phyloP scores from a whole-genome alignment of 202 grass and related monocot genomes.

The Eragrostis tef region DNA sequence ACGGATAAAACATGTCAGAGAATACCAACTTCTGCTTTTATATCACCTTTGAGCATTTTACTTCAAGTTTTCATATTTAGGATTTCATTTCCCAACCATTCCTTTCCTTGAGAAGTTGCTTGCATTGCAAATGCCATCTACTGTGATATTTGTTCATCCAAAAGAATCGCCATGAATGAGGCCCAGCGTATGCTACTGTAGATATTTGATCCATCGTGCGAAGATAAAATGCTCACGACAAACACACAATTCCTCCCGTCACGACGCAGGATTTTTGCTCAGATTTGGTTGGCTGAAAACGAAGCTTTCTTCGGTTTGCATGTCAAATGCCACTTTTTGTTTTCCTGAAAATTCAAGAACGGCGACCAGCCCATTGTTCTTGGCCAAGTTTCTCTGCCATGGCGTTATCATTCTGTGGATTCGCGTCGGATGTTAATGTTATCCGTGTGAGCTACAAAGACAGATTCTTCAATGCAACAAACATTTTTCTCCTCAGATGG shows the following conservation, averaged over 20 bases:
- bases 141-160: slow-evolving; percentile 36
- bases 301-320: not conserved
- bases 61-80: not conserved
- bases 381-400: slow-evolving; percentile 2
- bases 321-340: not conserved
- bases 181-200: slow-evolving; percentile 6
- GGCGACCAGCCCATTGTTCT: slow-evolving; percentile 19
- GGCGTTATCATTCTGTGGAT: slow-evolving; percentile 27
- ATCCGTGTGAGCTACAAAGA: not conserved
- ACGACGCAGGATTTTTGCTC: not conserved
- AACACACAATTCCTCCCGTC: not conserved
- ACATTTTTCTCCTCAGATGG: not conserved
- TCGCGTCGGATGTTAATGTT: slow-evolving; percentile 39
- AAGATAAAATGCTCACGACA: not conserved
- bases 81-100: not conserved
- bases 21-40: not conserved
- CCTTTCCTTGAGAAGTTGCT: not conserved
- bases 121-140: no score
- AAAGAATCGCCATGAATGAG: not conserved
- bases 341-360: not conserved
- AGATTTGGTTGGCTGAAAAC: not conserved
- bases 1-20: no score
- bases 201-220: slow-evolving; percentile 11
- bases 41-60: not conserved
- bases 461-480: not conserved